Evolutionary conservation across 345 rosid species (phyloP).

Genomic region (Eucalyptus globulus): DNA sequence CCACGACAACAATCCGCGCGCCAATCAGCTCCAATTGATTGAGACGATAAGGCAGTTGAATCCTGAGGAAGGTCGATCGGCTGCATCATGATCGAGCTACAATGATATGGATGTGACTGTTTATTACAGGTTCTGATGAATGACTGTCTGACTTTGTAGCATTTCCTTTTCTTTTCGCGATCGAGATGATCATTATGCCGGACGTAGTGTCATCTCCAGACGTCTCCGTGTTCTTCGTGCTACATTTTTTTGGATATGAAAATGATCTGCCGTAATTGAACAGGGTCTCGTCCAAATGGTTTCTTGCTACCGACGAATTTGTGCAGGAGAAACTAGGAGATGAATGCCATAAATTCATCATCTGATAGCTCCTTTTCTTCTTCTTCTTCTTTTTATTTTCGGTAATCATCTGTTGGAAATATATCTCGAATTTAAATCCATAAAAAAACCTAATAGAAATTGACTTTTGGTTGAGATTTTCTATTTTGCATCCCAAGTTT

Average conservation of each 20-base stretch:
- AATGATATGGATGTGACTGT: background rate
- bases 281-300: background rate
- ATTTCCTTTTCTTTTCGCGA: background rate
- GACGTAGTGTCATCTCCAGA: background rate
- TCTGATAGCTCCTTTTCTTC: background rate
- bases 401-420: background rate
- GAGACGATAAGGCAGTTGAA: background rate
- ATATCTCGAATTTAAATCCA: background rate
- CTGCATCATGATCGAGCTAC: background rate
- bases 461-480: background rate
- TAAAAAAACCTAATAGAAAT: background rate
- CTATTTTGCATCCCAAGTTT: background rate
- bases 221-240: background rate
- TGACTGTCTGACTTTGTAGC: background rate
- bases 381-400: background rate
- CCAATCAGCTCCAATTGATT: background rate
- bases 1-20: background rate
- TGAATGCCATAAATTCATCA: background rate
- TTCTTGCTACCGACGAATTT: background rate
- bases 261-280: background rate
- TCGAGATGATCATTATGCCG: background rate
- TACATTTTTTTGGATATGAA: background rate
- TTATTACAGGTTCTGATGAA: background rate
- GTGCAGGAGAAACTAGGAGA: background rate
- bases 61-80: background rate